Percentiles rank a stretch among this genome's conserved stretches.
These are phyloP conservation scores for Scutellaria barbata DNA, from an alignment of 257 asterid species.

Conservation along the genomic window DNA sequence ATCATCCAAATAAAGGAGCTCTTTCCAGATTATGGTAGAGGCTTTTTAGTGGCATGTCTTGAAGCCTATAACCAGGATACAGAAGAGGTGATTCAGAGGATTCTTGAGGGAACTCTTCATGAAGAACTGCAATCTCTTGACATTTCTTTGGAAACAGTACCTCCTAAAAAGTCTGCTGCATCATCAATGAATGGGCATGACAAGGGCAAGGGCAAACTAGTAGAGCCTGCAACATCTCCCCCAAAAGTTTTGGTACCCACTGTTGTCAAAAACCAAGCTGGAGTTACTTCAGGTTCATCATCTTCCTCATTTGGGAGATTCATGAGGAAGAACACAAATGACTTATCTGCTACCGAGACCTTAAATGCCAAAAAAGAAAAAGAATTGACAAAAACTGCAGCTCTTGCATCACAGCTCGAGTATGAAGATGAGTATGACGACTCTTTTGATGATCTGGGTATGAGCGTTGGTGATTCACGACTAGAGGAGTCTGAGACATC, in stretches of 20 bases:
- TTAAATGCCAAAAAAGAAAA: slow-evolving; percentile 55
- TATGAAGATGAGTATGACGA: slow-evolving; percentile 98
- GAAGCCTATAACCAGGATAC: slow-evolving; percentile 88
- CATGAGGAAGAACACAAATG: slow-evolving; percentile 59
- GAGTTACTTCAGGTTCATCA: slow-evolving; percentile 53
- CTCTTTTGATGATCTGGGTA: slow-evolving; percentile 91
- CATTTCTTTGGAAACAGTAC: slow-evolving; percentile 56
- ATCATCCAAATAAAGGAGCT: slow-evolving; percentile 94
- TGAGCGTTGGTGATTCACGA: slow-evolving; percentile 79
- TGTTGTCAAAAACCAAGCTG: slow-evolving; percentile 38
- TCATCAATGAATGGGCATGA: slow-evolving; percentile 43
- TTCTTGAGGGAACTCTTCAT: slow-evolving; percentile 89
- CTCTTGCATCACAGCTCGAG: slow-evolving; percentile 76
- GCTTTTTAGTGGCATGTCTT: slow-evolving; percentile 86
- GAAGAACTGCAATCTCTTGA: slow-evolving; percentile 75
- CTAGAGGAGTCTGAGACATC: slow-evolving; percentile 62
- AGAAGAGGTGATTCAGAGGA: slow-evolving; percentile 94
- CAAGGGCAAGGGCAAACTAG: slow-evolving; percentile 83
- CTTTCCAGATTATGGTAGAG: slow-evolving; percentile 88
- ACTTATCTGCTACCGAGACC: slow-evolving; percentile 47
- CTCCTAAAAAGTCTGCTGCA: slow-evolving; percentile 55
- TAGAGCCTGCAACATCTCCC: slow-evolving; percentile 45
- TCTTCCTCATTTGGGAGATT: slow-evolving; percentile 76
- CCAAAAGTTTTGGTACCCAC: slow-evolving; percentile 37
- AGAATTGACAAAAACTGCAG: slow-evolving; percentile 67